Evolutionary conservation across 1,139 yeast genomes (phyloP).

Genomic region (Torulaspora pretoriensis): DNA sequence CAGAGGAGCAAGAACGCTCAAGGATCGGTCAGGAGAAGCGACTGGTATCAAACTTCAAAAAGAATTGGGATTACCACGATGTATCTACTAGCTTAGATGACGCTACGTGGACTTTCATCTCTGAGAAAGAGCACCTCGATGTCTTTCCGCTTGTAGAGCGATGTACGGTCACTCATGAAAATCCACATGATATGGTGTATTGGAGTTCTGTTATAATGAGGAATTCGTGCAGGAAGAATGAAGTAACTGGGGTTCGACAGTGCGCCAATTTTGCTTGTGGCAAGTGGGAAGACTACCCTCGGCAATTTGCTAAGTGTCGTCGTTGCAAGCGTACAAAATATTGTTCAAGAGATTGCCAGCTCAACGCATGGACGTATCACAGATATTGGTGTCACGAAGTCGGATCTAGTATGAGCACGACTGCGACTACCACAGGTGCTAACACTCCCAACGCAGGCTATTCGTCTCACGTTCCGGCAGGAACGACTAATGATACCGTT

Average conservation of each 20-base stretch:
- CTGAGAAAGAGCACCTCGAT: conserved; percentile 45
- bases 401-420: conserved; percentile 19
- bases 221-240: conserved; percentile 89
- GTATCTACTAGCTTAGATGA: conserved; percentile 18
- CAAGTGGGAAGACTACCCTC: conserved; percentile 87
- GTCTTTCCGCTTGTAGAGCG: conserved; percentile 88
- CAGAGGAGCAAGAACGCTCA: conserved; percentile 9
- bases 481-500: conserved; percentile 9
- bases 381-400: conserved; percentile 76
- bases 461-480: conserved; percentile 9
- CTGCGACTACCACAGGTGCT: conserved; percentile 21
- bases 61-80: conserved; percentile 20
- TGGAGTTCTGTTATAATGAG: conserved; percentile 98
- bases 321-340: conserved; percentile 93
- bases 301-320: conserved; percentile 92
- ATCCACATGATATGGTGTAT: conserved; percentile 73
- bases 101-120: conserved; percentile 19
- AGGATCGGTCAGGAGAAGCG: conserved; percentile 18
- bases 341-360: conserved; percentile 88
- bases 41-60: conserved; percentile 16
- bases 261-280: conserved; percentile 94
- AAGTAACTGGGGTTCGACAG: conserved; percentile 87
- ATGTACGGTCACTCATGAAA: conserved; percentile 68
- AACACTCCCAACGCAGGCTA: conserved; percentile 25
- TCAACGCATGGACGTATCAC: conserved; percentile 88